A percentile compares a stretch with the other conserved stretches of the same genome.
phyloP scores from a whole-genome alignment of 2,329 filamentous ascomycete species.

The Sporothrix pseudoabietina region DNA sequence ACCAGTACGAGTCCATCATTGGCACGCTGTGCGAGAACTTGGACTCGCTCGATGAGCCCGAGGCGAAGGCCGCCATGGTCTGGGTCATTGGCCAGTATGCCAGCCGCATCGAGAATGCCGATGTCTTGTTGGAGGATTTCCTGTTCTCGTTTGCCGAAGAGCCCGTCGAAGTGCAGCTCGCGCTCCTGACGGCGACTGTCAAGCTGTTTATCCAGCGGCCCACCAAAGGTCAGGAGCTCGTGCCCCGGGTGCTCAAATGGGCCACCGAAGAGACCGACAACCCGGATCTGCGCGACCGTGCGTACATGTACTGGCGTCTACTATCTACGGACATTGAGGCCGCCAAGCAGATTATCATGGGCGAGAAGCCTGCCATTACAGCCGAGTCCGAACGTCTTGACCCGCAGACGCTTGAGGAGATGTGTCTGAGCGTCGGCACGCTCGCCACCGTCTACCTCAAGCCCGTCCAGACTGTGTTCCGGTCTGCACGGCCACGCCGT shows the following conservation, averaged over 20 bases:
- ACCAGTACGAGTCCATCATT: constrained; percentile 98
- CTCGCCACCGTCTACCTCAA: constrained; percentile 97
- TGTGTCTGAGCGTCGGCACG: constrained; percentile 95
- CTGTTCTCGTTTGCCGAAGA: constrained; percentile 92
- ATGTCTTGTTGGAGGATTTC: constrained; percentile 91
- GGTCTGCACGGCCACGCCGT: constrained; percentile 77
- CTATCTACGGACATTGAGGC: constrained; percentile 87
- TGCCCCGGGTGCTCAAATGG: constrained; percentile 96
- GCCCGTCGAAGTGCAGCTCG: constrained; percentile 91
- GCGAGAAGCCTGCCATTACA: constrained; percentile 93
- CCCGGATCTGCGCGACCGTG: constrained; percentile 89
- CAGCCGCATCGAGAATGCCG: constrained; percentile 94
- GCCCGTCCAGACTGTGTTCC: constrained; percentile 95
- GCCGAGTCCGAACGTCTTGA: constrained; percentile 95
- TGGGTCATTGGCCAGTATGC: constrained; percentile 99
- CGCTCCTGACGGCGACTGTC: constrained; percentile 91
- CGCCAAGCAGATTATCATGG: constrained; percentile 91
- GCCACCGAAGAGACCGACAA: constrained; percentile 99
- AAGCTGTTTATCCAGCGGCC: constrained; percentile 97
- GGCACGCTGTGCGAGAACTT: constrained; percentile 93
- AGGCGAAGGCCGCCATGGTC: constrained; percentile 97
- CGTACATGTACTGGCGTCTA: constrained; percentile 99
- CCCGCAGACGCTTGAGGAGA: constrained; percentile 86
- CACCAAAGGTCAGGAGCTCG: constrained; percentile 88
- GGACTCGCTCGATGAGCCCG: constrained; percentile 93